Evolutionary conservation across 2,329 filamentous ascomycete species (phyloP).

Genomic region (Xylaria sp.): DNA sequence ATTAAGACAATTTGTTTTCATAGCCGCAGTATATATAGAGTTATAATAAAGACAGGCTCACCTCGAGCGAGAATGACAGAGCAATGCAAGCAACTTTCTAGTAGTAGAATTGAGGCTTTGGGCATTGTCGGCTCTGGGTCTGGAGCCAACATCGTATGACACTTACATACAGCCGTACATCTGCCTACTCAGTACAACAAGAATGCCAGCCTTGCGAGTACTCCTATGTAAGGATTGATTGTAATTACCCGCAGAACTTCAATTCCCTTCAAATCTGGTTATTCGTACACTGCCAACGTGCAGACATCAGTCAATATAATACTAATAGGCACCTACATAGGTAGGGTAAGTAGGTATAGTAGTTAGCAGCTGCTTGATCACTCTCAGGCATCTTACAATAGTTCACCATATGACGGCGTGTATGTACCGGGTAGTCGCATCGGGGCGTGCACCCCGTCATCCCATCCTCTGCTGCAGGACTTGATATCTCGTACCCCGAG

Average conservation of each 20-base stretch:
- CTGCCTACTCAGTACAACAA: too few relatives aligned
- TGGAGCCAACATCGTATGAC: constrained; percentile 4
- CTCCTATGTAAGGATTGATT: not conserved
- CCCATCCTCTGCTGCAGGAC: constrained; percentile 13
- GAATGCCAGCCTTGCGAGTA: not conserved
- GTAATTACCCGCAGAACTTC: too few relatives aligned
- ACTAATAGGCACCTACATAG: too few relatives aligned
- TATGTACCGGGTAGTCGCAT: not conserved
- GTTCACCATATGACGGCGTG: not conserved
- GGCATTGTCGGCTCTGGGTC: not conserved
- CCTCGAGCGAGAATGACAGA: not conserved
- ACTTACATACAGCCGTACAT: not conserved
- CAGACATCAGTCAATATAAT: too few relatives aligned
- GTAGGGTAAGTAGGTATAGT: too few relatives aligned
- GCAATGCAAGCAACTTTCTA: not conserved
- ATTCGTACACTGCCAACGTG: too few relatives aligned
- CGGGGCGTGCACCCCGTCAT: constrained; percentile 8
- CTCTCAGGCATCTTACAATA: not conserved
- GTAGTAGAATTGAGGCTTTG: not conserved
- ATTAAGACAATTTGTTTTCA: not conserved
- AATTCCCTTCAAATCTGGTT: too few relatives aligned
- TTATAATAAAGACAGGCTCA: constrained; percentile 4
- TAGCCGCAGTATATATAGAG: too few relatives aligned
- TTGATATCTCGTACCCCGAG: not conserved
- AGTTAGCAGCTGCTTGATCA: too few relatives aligned